Base-by-base conservation (phyloP, 2,329 filamentous ascomycete species). In the Tolypocladium paradoxum region DNA sequence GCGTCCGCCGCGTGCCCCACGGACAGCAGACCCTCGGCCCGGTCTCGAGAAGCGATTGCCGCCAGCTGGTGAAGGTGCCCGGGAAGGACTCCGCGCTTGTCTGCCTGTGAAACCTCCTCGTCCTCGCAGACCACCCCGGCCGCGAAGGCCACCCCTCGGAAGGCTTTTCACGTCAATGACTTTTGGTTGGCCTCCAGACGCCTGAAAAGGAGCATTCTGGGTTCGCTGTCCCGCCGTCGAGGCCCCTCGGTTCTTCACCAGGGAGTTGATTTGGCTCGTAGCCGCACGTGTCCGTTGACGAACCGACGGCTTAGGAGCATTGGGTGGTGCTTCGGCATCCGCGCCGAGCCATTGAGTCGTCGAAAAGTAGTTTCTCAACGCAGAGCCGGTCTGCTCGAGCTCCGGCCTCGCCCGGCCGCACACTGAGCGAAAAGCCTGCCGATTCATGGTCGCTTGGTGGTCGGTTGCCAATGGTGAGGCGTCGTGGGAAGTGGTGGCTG, bases 141-240 rank as follows among this genome's bases (percentile, higher is more conserved):
- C 60, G 22, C 64, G 58, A 20, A 61, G 49, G 4, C 62, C 60
- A 22, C 68, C 65, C 36, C 63, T 56, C 7, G 68, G 70, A 14
- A 74, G 60, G 53, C 61, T 72, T 53, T 62, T 66, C 52, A 75
- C 60, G 53, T 72, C 70, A 48, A 76, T 64, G 18, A 75, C 61
- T 54, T 66, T 70, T 27, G 68, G 65, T 36, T 57, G 56, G 16
- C 59, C 58, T 18, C 43, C 40, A 20, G 54, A 29, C 31, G 57
- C 48, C 6, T 50, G 54, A 34, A 40, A 33, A 29, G 43, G 38
- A 7, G 31, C 40, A 33, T 47, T 36, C 22, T 34, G 56, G 47
- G 29, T 29, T 50, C 51, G 43, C 48, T 35, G 49, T 33, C 24
- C 34, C 24, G 20, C 14, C 16, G 49, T n/a, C 29, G 45, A 50